Percentiles rank a stretch among this genome's conserved stretches.
Evolutionary conservation across 2,329 filamentous ascomycete species (phyloP).

Genomic region (Beauveria asiatica): DNA sequence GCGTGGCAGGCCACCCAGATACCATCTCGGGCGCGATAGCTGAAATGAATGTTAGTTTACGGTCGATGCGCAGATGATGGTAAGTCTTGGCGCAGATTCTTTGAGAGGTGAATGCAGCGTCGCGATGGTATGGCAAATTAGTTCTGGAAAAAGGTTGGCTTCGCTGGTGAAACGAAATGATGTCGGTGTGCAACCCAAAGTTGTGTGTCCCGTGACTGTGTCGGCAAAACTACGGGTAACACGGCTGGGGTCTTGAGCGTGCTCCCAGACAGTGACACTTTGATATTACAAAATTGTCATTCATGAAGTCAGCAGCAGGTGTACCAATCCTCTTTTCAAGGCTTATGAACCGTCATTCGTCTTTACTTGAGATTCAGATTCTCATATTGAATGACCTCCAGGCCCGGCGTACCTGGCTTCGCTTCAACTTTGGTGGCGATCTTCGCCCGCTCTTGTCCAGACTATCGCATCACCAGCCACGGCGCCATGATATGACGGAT

Average conservation of each 20-base stretch:
- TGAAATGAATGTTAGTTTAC: conserved; percentile 13
- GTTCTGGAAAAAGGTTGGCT: not conserved
- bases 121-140: not conserved
- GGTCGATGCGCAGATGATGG: not conserved
- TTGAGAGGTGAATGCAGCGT: not conserved
- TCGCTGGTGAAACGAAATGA: not conserved
- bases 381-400: not conserved
- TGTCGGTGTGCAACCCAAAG: not conserved
- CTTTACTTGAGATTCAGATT: not conserved
- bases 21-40: conserved; percentile 22
- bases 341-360: no score
- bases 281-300: not conserved
- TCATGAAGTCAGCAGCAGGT: not conserved
- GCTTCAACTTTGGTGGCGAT: not conserved
- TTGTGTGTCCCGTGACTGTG: conserved; percentile 7
- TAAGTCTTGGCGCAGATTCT: not conserved
- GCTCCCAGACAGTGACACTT: not conserved
- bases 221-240: conserved; percentile 8
- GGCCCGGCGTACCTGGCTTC: not conserved
- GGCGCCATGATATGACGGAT: conserved; percentile 39
- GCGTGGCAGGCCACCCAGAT: conserved; percentile 28
- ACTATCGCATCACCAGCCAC: not conserved
- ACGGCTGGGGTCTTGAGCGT: not conserved
- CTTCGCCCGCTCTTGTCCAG: not conserved
- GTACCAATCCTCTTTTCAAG: not conserved